Evolutionary conservation across 768 basidiomycete genomes (phyloP), one percentile per base, ranked within the genome.

Genomic region (Tubosaeta sp.): DNA sequence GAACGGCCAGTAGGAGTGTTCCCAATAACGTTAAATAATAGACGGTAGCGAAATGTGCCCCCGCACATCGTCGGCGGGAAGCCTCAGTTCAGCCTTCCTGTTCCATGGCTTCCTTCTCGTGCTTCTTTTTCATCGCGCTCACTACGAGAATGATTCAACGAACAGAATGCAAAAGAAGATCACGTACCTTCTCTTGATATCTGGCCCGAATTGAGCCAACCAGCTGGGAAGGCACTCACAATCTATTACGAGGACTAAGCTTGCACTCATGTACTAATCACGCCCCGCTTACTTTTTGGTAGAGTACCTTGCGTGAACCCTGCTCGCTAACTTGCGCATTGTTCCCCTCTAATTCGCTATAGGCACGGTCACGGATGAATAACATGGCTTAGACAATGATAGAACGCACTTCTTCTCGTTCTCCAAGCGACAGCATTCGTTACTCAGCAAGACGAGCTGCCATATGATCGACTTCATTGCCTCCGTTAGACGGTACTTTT

Each of bases 151-250:
- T 11, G 17, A 48, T 51, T 22, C 51, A 34, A 34, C 50, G 42
- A 22, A 39, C 6, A 29, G 29, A 46, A 11, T 27, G 3, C 16
- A 19, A 5, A 26, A 4, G 3, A 13, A n/a, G 2, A 25, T 35
- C 26, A 68, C 84, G 33, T 46, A 91, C 89, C 87, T 76, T 93
- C 91, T 62, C 91, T 78, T 32, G 88, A 91, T 54, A 93, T 88
- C 66, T 90, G 87, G 4, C 89, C 87, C 3, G 88, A 89, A 27
- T 84, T 83, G 73, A 92, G 82, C 91, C 91, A 93, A 12, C 88
- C 88, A 0, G 84, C 75, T 0, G 90, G 91, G 68, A 89, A 93
- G 2, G 82, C 82, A n/a, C 77, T 78, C 0, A 91, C 85, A 52
- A 93, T 90, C 83, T 84, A 32, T 3, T 25, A 19, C 29, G 44